phyloP scores from a whole-genome alignment of 2,329 filamentous ascomycete species.

The Fusarium domesticum region DNA sequence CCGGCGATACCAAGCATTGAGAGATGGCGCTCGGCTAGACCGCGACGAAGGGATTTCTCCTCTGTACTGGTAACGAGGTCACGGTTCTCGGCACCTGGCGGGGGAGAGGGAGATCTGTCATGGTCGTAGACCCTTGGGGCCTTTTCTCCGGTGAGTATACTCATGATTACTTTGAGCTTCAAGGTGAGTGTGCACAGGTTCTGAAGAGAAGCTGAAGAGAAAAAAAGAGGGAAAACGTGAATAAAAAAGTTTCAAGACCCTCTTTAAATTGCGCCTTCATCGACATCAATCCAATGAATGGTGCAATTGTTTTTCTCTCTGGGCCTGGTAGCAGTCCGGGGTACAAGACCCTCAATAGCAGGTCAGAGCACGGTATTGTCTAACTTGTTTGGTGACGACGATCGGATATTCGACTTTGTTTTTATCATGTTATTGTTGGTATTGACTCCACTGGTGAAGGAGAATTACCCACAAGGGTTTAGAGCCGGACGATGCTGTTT shows the following conservation, averaged over 20 bases:
- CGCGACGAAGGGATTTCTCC: constrained; percentile 24
- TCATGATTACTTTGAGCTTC: constrained; percentile 13
- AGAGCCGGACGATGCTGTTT: too few relatives aligned
- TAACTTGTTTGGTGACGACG: background rate
- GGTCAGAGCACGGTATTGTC: background rate
- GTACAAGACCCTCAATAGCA: background rate
- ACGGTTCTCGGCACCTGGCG: constrained; percentile 1
- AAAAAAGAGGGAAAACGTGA: background rate
- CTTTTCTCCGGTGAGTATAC: constrained; percentile 10
- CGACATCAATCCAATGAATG: constrained; percentile 15
- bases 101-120: background rate
- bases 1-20: constrained; percentile 54
- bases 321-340: constrained; percentile 7
- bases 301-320: constrained; percentile 11
- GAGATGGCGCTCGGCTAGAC: constrained; percentile 37
- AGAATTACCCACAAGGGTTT: background rate
- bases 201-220: background rate
- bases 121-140: constrained; percentile 6
- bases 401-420: background rate
- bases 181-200: background rate
- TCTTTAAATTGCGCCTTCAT: constrained; percentile 10
- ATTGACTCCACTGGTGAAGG: background rate
- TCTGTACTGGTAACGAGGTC: constrained; percentile 26
- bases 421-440: background rate
- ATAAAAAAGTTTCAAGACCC: background rate